Conservation (phyloP, 371 early-diverging fungal species). For the Nosema muscidifuracis region DNA sequence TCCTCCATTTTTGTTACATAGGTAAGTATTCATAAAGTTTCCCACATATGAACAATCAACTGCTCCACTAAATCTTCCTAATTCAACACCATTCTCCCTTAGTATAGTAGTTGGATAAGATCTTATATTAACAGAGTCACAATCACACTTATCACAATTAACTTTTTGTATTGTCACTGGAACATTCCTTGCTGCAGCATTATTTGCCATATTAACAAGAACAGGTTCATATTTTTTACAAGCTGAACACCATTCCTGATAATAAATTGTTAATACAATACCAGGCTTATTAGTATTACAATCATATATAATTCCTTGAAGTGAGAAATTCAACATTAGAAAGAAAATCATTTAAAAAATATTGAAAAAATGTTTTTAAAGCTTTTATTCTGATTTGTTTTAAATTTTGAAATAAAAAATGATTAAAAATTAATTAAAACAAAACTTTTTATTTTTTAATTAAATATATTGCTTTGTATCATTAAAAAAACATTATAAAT, state of each 20-base stretch:
- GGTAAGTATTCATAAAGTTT: too few species aligned
- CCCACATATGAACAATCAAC: background rate
- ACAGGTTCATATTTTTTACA: background rate
- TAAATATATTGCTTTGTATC: too few species aligned
- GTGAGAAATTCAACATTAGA: too few species aligned
- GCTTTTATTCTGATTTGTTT: too few species aligned
- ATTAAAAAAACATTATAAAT: too few species aligned
- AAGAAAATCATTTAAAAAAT: too few species aligned
- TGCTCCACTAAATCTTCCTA: background rate
- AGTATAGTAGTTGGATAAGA: constrained; percentile 60
- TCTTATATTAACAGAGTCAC: constrained; percentile 35
- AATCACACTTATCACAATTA: constrained; percentile 56
- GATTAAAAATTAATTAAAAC: too few species aligned
- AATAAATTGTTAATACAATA: background rate
- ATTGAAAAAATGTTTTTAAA: too few species aligned
- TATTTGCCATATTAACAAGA: background rate
- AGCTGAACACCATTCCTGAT: background rate
- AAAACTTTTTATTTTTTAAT: too few species aligned
- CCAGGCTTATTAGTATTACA: background rate
- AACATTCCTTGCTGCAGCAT: background rate
- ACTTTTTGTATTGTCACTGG: constrained; percentile 45
- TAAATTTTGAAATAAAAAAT: too few species aligned
- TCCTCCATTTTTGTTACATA: too few species aligned
- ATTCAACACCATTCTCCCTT: constrained; percentile 38
- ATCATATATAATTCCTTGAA: too few species aligned